Base-by-base conservation (phyloP, 306 rosid genomes). In the Cucurbita maxima region DNA sequence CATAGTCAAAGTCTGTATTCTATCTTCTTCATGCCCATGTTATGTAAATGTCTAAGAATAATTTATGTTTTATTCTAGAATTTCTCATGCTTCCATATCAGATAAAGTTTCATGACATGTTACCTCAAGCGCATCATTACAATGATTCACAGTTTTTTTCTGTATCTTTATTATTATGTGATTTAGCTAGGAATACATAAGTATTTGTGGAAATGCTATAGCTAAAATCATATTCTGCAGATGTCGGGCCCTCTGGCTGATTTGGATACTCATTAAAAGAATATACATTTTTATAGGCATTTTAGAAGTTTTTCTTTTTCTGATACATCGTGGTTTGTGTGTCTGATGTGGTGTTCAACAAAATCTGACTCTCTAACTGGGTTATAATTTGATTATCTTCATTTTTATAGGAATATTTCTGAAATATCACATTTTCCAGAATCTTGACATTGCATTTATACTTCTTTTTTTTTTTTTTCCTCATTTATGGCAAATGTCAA, bases 371-470 rank as follows among this genome's bases (percentile, higher is more conserved):
- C 71, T 43, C n/a, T 66, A 18, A n/a, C 14, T 43, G 0, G 53
- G 72, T 41, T 43, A 66, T 66, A 66, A 19, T 41, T 66, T 43
- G 30, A 43, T 18, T 43, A 40, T 41, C 6, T 38, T 40, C 47
- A 60, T 16, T 15, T 34, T 62, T 15, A 6, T 38, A 40, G 48
- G 70, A 41, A 30, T 51, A 20, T 72, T 63, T 58, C 54, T 20
- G 52, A 22, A 18, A 79, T 67, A 71, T 10, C 12, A 69, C 74
- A 58, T 63, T 22, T 77, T 73, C 76, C 66, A 57, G 72, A 72
- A 58, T 57, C 79, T 38, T 38, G 43, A 59, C 74, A 55, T 77
- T 55, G 78, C 51, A 58, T 44, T 67, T 11, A 74, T 78, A 68
- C 74, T 56, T 76, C 37, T 14, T 66, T 71, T 37, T 41, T 50